Base-by-base conservation (phyloP, 2,329 filamentous ascomycete species). In the Gnomoniopsis smithogilvyi region DNA sequence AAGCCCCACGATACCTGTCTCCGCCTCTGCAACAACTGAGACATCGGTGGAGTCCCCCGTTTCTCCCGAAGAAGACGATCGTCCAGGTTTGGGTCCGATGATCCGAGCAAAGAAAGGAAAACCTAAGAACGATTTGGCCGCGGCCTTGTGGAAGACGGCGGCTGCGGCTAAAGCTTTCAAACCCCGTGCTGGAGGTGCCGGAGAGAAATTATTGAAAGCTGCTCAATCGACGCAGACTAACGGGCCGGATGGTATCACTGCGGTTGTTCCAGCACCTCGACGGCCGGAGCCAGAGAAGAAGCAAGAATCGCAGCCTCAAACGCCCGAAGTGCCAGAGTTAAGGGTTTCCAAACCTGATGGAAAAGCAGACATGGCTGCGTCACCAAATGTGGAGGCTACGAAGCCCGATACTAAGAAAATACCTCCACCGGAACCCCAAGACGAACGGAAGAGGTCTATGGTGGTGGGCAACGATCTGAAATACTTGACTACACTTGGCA, bases 81-180 rank as follows among this genome's bases (percentile, higher is more conserved):
- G 91, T n/a, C 91, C 92, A 19, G 92, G 92, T 1, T 80, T 96
- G 7, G 92, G 92, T 0, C 91, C 92, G 2, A 96, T 96, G 93
- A 89, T 97, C 67, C 94, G 91, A 73, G 85, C 88, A 63, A 91
- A 91, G 69, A 85, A 83, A 62, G 88, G 91, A 69, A 85, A 83
- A 62, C 88, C 86, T 1, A 86, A 83, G 63, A 82, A 80, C n/a
- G 88, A 95, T 58, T 80, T 95, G 66, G 90, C 90, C 21, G 88
- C 84, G 38, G 82, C 84, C 6, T 84, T 97, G 62, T 90, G 90
- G 74, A 96, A 92, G 72, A 92, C 92, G 24, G 92, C 91, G 0
- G 85, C 81, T 57, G 85, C 89, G 24, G 88, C 87, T 12, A 82
- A 72, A 41, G 81, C 82, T 1, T 98, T 98, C 76, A 96, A 94